Percentiles rank a stretch among this genome's conserved stretches.
phyloP scores from a whole-genome alignment of 2,329 filamentous ascomycete genomes.

The Fusarium pseudonygamai region DNA sequence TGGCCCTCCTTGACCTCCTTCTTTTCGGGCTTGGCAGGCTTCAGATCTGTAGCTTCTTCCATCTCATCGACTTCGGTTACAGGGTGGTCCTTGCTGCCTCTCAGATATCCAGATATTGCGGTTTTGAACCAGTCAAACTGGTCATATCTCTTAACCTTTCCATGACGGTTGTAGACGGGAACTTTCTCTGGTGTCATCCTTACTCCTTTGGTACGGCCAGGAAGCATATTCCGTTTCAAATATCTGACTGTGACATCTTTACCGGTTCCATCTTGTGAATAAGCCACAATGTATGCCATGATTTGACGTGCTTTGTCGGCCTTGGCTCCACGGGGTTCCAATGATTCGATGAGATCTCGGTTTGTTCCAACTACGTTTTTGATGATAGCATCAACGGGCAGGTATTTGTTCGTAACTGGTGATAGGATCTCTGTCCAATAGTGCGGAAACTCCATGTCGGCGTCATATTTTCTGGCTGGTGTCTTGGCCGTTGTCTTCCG shows the following conservation, averaged over 20 bases:
- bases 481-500: constrained; percentile 51
- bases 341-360: constrained; percentile 74
- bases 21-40: constrained; percentile 75
- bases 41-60: constrained; percentile 82
- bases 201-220: constrained; percentile 88
- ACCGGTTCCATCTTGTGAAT: constrained; percentile 83
- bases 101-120: constrained; percentile 77
- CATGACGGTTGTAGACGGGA: constrained; percentile 78
- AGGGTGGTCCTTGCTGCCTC: constrained; percentile 59
- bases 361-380: constrained; percentile 75
- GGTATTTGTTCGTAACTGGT: constrained; percentile 79
- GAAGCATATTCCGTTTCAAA: constrained; percentile 80
- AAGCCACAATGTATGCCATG: constrained; percentile 88
- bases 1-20: constrained; percentile 78
- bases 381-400: constrained; percentile 81
- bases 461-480: constrained; percentile 68
- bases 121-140: constrained; percentile 89
- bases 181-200: constrained; percentile 83
- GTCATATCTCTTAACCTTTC: constrained; percentile 80
- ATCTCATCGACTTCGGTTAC: constrained; percentile 78
- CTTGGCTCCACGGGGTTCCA: constrained; percentile 84
- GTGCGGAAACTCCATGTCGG: constrained; percentile 82
- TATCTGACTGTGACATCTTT: constrained; percentile 97
- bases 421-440: constrained; percentile 96
- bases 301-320: constrained; percentile 89